Conservation (phyloP, 2,329 filamentous ascomycete genomes). For the Xylariomycetidae sp. region DNA sequence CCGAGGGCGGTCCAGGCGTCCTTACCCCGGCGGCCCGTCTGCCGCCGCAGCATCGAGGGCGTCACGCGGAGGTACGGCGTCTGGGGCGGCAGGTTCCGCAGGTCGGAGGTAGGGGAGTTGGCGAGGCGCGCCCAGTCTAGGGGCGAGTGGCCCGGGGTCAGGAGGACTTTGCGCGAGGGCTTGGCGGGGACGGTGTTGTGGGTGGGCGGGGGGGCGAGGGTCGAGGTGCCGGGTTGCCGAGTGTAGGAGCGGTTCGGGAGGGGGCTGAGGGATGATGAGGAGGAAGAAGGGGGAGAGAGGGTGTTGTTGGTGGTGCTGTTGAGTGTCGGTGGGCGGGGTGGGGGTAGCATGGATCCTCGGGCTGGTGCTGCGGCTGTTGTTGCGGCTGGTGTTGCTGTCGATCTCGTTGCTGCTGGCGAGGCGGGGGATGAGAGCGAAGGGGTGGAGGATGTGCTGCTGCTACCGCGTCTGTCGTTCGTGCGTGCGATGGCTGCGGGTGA, state of each 20-base stretch:
- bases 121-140: slow-evolving; percentile 90
- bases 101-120: slow-evolving; percentile 55
- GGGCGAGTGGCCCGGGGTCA: slow-evolving; percentile 88
- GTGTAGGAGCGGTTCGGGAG: slow-evolving; percentile 34
- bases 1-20: slow-evolving; percentile 90
- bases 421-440: slow-evolving; percentile 8
- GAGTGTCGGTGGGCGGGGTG: slow-evolving; percentile 19
- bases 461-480: slow-evolving; percentile 5
- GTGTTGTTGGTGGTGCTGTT: slow-evolving; percentile 15
- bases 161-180: slow-evolving; percentile 65
- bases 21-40: slow-evolving; percentile 77
- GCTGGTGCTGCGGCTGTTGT: slow-evolving; percentile 15
- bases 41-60: slow-evolving; percentile 69
- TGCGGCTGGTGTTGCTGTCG: background rate
- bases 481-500: slow-evolving; percentile 22
- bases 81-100: slow-evolving; percentile 55
- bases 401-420: slow-evolving; percentile 3
- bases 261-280: slow-evolving; percentile 27
- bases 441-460: slow-evolving; percentile 6
- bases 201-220: slow-evolving; percentile 52
- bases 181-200: slow-evolving; percentile 48
- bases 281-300: slow-evolving; percentile 23
- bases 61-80: slow-evolving; percentile 68
- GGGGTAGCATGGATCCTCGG: slow-evolving; percentile 7
- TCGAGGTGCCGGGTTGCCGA: slow-evolving; percentile 28